Base-by-base conservation (phyloP, 768 basidiomycete genomes). In the Suillus spraguei region DNA sequence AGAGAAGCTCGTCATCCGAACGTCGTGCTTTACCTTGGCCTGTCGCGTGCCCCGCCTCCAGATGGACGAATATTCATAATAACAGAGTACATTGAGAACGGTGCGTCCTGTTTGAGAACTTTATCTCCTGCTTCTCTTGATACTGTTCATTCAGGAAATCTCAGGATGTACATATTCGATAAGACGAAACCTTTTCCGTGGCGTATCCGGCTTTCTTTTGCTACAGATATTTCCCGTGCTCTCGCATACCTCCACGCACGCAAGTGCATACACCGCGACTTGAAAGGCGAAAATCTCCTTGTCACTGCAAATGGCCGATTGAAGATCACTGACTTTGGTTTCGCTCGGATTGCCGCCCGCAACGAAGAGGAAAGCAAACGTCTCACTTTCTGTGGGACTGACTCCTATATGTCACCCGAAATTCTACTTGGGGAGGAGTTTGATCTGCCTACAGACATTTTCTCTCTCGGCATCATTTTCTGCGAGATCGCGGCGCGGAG, bases 311-410 rank as follows among this genome's bases (percentile, higher is more conserved):
- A 99, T 70, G 93, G 94, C 24, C 87, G 97, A 50, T 83, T 99
- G 71, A 99, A 99, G 80, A 90, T 98, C 69, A 97, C 96, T n/a
- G 97, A 99, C 72, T 99, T 99, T 76, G 97, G 97, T 1, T 97
- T 98, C 69, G 95, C 95, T 5, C 85, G 97, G 41, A 97, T 99
- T 69, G 94, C 94, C 0, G 95, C 95, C 0, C 85, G 91, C 47
- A 97, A 93, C 69, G 92, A 88, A 63, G 95, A 96, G 67, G 97
- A 99, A 78, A 85, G 82, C 60, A 92, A 90, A 71, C 85, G 92
- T 5, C 83, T 94, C 50, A 94, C 92, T 0, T 94, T 94, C 76
- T 92, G 89, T 65, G 92, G 91, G n/a, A 93, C 91, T 3, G 91
- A 94, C 70, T 91, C 94, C 6, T 97, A 97, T 78, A 98, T 98